Evolutionary conservation across 177 flowering plant species (phyloP).

Genomic region (Vitis hybrid): DNA sequence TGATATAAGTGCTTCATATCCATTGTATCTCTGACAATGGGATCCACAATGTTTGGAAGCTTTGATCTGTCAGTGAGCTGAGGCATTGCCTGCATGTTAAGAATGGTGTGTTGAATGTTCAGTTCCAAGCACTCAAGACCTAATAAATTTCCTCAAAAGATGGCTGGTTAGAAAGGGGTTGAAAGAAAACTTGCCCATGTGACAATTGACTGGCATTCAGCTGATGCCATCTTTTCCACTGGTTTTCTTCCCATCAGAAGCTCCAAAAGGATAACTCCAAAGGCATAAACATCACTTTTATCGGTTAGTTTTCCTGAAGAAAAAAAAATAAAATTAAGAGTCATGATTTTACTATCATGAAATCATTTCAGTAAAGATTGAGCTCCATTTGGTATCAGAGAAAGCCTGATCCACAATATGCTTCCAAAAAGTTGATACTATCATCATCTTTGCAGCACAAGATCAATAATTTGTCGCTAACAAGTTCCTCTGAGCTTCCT

Average conservation of each 20-base stretch:
- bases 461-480: not conserved
- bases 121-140: not conserved
- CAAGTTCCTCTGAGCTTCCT: not conserved
- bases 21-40: conserved; percentile 78
- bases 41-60: conserved; percentile 91
- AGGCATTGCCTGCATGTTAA: conserved; percentile 79
- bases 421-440: not conserved
- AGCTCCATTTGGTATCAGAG: not conserved
- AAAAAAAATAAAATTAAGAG: not conserved
- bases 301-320: conserved; percentile 84
- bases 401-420: not conserved
- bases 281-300: conserved; percentile 95
- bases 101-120: not conserved
- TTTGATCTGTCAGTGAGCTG: conserved; percentile 90
- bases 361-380: not conserved
- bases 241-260: conserved; percentile 82
- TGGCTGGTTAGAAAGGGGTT: not conserved
- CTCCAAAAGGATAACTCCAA: conserved; percentile 87
- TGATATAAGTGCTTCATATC: conserved; percentile 91
- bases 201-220: conserved; percentile 78
- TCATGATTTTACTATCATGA: no score
- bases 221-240: conserved; percentile 58
- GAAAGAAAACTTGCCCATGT: conserved; percentile 53
- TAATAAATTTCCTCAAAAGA: not conserved
- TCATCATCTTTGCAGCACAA: not conserved